A percentile compares a stretch with the other conserved stretches of the same genome.
phyloP scores from a whole-genome alignment of 495 filamentous ascomycete genomes.

The Penicillium robsamsonii region DNA sequence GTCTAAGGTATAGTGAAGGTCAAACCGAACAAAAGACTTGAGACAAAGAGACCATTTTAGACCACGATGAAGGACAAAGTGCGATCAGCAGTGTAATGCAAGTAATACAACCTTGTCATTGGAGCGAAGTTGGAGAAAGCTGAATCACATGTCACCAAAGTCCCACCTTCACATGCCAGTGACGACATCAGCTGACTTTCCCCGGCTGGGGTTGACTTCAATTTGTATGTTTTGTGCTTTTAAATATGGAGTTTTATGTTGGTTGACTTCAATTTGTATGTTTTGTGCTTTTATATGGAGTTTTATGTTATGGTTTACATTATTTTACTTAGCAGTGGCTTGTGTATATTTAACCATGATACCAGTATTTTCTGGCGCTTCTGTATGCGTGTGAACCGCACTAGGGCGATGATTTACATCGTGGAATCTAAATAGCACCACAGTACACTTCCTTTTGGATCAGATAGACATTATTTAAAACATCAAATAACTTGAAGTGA shows the following conservation, averaged over 20 bases:
- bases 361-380: no score
- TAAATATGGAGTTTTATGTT: not conserved
- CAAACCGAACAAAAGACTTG: not conserved
- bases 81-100: not conserved
- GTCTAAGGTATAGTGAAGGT: not conserved
- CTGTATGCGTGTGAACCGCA: no score
- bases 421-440: no score
- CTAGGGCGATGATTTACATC: no score
- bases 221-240: not conserved
- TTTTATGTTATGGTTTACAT: no score
- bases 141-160: conserved; percentile 36
- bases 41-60: not conserved
- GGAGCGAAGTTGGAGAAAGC: not conserved
- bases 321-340: no score
- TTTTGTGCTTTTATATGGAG: not conserved
- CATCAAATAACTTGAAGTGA: no score
- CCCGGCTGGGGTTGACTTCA: not conserved
- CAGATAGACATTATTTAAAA: no score
- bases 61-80: conserved; percentile 12
- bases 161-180: conserved; percentile 33
- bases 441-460: no score
- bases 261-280: not conserved
- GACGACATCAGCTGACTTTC: conserved; percentile 21
- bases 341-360: no score
- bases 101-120: not conserved